A percentile compares a stretch with the other conserved stretches of the same genome.
These are phyloP conservation scores for Scutellaria barbata DNA, from an alignment of 257 asterid genomes.

Conservation along the genomic window DNA sequence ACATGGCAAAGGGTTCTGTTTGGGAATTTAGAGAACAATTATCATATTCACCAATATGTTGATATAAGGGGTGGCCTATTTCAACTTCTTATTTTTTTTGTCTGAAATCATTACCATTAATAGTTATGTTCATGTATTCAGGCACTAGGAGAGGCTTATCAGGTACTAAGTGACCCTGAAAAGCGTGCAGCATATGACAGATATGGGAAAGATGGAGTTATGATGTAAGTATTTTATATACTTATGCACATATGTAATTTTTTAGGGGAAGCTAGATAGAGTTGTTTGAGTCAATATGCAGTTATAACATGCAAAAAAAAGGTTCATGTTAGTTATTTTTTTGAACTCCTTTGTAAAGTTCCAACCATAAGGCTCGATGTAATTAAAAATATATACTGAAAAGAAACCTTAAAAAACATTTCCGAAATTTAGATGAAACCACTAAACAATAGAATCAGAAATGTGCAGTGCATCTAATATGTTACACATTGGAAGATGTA, in stretches of 20 bases:
- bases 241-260: not conserved
- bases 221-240: slow-evolving; percentile 51
- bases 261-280: not conserved
- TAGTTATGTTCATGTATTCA: slow-evolving; percentile 35
- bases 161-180: slow-evolving; percentile 75
- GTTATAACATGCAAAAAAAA: not conserved
- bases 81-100: slow-evolving; percentile 12
- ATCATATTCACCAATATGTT: not conserved
- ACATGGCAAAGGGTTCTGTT: not conserved
- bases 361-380: not conserved
- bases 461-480: not conserved
- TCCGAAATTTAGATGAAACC: not conserved
- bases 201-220: slow-evolving; percentile 68
- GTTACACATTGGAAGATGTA: not conserved
- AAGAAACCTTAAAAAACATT: not conserved
- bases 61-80: not conserved
- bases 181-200: slow-evolving; percentile 71
- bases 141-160: slow-evolving; percentile 91
- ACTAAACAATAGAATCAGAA: not conserved
- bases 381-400: not conserved
- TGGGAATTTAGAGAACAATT: not conserved
- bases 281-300: not conserved
- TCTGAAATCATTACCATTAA: not conserved
- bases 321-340: not conserved
- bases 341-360: not conserved